Evolutionary conservation across 495 filamentous ascomycete genomes (phyloP), one percentile per base, ranked within the genome.

Genomic region (Aspergillus kassunensis): DNA sequence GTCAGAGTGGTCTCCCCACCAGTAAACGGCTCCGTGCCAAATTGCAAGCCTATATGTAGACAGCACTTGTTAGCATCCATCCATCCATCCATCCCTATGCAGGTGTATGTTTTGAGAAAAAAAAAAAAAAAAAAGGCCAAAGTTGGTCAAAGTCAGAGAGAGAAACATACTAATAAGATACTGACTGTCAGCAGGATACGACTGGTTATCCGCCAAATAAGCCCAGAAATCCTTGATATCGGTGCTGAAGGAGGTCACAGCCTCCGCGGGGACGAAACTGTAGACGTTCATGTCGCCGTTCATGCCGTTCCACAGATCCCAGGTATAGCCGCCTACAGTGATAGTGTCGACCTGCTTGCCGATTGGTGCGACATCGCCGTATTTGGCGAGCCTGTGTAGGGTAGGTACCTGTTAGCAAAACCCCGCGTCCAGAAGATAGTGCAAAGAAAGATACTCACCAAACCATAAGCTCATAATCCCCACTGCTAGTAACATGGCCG

Each of bases 391-490:
- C 73, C 70, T 69, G 33, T 21, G 25, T 20, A 12, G 42, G 9
- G 1, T 16, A n/a, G 30, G 27, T 18, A 13, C 25, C 40, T 5
- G 27, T 33, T 11, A 33, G 30, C 30, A 33, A 3, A 33, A n/a
- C 30, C 13, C 30, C 24, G 24, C 19, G 4, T 29, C 13, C 8
- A 31, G 31, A 45, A 25, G 10, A 13, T 21, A 25, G 21, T 21
- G 1, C 9, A 8, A 19, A 21, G 19, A 62, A 2, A 33, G 12
- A 11, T 29, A 29, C 66, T 52, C 53, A 76, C 73, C 75, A 78
- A 16, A 78, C 69, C 75, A 77, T 77, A 21, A 78, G 54, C 50
- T 78, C 74, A 50, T 74, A 77, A 42, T 78, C 72, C 15, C 74
- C 74, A 24, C 67, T 65, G 34, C 55, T 70, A 2, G 63, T 77